A percentile compares a stretch with the other conserved stretches of the same genome.
These are phyloP conservation scores for Phoma herbarum DNA, from an alignment of 2,329 filamentous ascomycete species.

Conservation along the genomic window DNA sequence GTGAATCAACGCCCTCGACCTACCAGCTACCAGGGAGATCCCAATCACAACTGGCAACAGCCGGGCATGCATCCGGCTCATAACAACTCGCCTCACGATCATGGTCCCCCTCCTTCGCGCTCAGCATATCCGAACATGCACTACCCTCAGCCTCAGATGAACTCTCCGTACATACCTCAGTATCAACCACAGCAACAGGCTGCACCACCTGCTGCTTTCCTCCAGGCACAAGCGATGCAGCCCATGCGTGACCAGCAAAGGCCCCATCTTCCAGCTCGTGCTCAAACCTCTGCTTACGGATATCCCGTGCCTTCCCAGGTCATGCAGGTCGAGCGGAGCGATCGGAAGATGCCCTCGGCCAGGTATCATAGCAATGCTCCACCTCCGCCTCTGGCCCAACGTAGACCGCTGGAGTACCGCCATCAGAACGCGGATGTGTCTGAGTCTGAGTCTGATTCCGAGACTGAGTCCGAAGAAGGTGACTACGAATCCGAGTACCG, in stretches of 20 bases:
- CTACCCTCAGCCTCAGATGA: conserved; percentile 8
- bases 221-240: conserved; percentile 26
- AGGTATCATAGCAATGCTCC: conserved; percentile 33
- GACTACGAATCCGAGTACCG: conserved; percentile 11
- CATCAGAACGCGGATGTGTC: background rate
- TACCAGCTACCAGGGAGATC: conserved; percentile 45
- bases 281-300: background rate
- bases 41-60: conserved; percentile 28
- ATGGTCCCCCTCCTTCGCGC: conserved; percentile 44
- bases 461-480: conserved; percentile 19
- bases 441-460: conserved; percentile 23
- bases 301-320: conserved; percentile 15
- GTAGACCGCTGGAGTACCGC: conserved; percentile 9
- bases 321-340: conserved; percentile 33
- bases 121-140: conserved; percentile 36
- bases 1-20: conserved; percentile 39
- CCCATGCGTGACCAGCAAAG: conserved; percentile 19
- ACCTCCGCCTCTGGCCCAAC: conserved; percentile 8
- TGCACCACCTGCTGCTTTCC: conserved; percentile 3
- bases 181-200: conserved; percentile 18
- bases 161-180: conserved; percentile 18
- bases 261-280: conserved; percentile 26
- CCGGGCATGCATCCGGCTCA: conserved; percentile 34
- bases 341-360: conserved; percentile 39
- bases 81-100: conserved; percentile 36